These are phyloP conservation scores for Hericium alpestre DNA, from an alignment of 768 basidiomycete species.

Conservation along the genomic window DNA sequence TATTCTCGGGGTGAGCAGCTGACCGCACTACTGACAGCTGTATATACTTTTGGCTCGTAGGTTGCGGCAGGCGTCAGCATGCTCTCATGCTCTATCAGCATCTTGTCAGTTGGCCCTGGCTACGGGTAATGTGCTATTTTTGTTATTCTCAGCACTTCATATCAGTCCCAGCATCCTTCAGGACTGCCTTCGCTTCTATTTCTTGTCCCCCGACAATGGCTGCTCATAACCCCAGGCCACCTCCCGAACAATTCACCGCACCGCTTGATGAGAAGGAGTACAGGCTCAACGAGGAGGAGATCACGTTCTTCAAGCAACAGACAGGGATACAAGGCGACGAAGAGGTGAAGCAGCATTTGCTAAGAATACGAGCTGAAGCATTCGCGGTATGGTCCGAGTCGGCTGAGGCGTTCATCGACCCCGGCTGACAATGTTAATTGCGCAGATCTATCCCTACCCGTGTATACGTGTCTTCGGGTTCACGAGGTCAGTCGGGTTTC, in stretches of 20 bases:
- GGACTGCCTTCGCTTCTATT: too few species aligned
- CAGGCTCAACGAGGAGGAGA: background rate
- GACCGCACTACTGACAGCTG: too few species aligned
- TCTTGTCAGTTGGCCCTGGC: too few species aligned
- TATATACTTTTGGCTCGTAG: too few species aligned
- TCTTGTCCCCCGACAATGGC: background rate
- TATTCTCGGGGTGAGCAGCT: too few species aligned
- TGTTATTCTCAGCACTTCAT: too few species aligned
- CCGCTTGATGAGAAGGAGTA: background rate
- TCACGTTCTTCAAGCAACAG: background rate
- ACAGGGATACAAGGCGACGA: slow-evolving; percentile 19
- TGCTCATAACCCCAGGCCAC: background rate
- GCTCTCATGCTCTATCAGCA: too few species aligned
- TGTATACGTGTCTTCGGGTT: slow-evolving; percentile 20
- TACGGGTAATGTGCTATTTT: too few species aligned
- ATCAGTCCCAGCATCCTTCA: too few species aligned
- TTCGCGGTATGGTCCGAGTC: slow-evolving; percentile 14
- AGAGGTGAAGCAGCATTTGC: slow-evolving; percentile 21
- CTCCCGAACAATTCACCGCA: background rate
- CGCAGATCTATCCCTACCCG: slow-evolving; percentile 20
- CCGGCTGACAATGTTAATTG: background rate
- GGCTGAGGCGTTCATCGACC: background rate
- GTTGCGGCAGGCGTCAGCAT: too few species aligned
- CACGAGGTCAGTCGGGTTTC: slow-evolving; percentile 4
- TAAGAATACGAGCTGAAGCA: slow-evolving; percentile 19